Evolutionary conservation across 371 early-diverging fungal species (phyloP), one percentile per base, ranked within the genome.

Genomic region (Cokeromyces recurvatus): DNA sequence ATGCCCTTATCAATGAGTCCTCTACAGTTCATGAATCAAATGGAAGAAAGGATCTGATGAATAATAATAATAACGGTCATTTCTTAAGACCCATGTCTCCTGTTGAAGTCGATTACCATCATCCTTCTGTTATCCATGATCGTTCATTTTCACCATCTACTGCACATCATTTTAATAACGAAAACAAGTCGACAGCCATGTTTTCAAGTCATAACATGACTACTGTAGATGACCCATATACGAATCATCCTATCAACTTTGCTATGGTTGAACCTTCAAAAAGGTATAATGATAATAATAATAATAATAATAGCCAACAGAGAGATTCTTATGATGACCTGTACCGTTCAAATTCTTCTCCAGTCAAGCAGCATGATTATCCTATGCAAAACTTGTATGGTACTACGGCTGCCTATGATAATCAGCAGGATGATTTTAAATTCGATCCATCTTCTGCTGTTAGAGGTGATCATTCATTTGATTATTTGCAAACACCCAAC

Each of bases 81-180:
- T 67, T 62, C 38, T 38, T 68, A 45, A 59, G 68, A 4, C 52
- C 66, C 16, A 71, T 71, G 72, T 57, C 63, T 10, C 72, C 68
- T 6, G 42, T 71, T 0, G 48, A 59, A 38, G 71, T 64, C 3
- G 62, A 64, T 35, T 57, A n/a, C n/a, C n/a, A n/a, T n/a, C n/a
- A 59, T 32, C 52, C 61, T 1, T 24, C 21, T 48, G 35, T 22
- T 31, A 48, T 20, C 38, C n/a, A 35, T 23, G 53, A 37, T 31
- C 43, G 4, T 38, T 56, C 35, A 32, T 53, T 15, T 21, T 44
- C 20, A 47, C 29, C 24, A 23, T 17, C 15, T n/a, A 10, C 11
- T 2, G 32, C 0, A n/a, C 29, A 2, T 7, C 46, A 11, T 32
- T 42, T 5, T 9, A 16, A 3, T 21, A 2, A n/a, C n/a, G n/a